phyloP scores from a whole-genome alignment of 257 asterid species.

The Verbena officinalis region DNA sequence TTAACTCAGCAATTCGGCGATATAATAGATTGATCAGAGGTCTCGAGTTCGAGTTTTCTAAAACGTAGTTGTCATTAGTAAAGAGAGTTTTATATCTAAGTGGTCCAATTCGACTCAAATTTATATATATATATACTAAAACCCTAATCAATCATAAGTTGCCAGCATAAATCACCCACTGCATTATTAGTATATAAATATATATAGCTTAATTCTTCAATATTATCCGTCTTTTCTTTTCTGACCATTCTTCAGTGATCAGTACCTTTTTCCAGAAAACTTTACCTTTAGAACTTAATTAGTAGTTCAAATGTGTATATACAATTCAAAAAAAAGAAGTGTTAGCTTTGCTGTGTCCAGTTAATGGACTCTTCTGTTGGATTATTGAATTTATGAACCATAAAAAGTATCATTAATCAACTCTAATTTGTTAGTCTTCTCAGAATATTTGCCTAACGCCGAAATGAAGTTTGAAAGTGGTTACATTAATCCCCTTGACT shows the following conservation, averaged over 20 bases:
- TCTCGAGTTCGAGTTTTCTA: too few species aligned
- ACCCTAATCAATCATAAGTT: not conserved
- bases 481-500: constrained; percentile 37
- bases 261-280: constrained; percentile 8
- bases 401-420: constrained; percentile 10
- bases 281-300: not conserved
- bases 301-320: not conserved
- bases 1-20: too few species aligned
- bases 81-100: too few species aligned
- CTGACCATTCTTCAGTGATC: constrained; percentile 14
- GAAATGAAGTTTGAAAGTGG: constrained; percentile 38
- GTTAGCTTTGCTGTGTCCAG: constrained; percentile 15
- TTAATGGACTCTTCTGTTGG: constrained; percentile 24
- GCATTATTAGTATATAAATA: too few species aligned
- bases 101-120: too few species aligned
- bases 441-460: constrained; percentile 33
- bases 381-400: constrained; percentile 9
- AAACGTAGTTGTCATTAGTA: too few species aligned
- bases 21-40: too few species aligned
- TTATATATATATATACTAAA: too few species aligned
- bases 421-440: constrained; percentile 31
- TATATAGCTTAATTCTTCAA: not conserved
- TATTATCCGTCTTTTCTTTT: not conserved
- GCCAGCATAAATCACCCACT: not conserved
- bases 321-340: not conserved